Evolutionary conservation across 2,329 filamentous ascomycete genomes (phyloP), one percentile per base, ranked within the genome.

Genomic region (Colletotrichum spinosum): DNA sequence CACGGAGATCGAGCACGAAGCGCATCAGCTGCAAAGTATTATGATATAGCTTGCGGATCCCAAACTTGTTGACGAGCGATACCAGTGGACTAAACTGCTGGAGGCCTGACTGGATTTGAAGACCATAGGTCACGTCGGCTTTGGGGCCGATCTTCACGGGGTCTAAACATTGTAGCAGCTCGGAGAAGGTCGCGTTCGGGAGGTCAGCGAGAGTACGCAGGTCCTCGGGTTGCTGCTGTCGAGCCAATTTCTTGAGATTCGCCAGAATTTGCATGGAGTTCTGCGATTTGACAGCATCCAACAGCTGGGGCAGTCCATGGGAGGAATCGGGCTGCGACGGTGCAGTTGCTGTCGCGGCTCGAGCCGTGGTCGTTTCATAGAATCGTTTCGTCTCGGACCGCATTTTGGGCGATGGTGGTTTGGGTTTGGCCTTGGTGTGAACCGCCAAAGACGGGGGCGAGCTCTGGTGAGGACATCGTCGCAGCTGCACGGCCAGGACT

Each of bases 131-230:
- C 4, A 81, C 73, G 72, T 90, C 88, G 17, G 87, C 73, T 11
- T 83, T 75, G 17, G 76, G 73, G 56, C 84, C 79, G 15, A 88
- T 76, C 25, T 75, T 71, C 5, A 85, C 71, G 0, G 91, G 90
- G 62, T 92, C 88, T 8, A 94, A 75, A 6, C 83, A 80, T 39
- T 84, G 83, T 37, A 94, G 74, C 9, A 91, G 83, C 68, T 91
- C 88, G 2, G 88, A 86, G 71, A 93, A 89, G 1, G 83, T 83
- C 1, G 83, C 79, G 2, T 81, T 74, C 0, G 89, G 82, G 25
- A 93, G 72, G 0, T 67, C 25, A 6, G 33, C 12, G 8, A 69
- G 25, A 12, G 46, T 55, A 12, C 53, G 54, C 39, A 66, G 51
- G 3, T 57, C 46, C 9, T 35, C 41, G 37, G 34, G 56, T 39